Conservation (phyloP, 257 asterid genomes). For the Anisodus acutangulus region DNA sequence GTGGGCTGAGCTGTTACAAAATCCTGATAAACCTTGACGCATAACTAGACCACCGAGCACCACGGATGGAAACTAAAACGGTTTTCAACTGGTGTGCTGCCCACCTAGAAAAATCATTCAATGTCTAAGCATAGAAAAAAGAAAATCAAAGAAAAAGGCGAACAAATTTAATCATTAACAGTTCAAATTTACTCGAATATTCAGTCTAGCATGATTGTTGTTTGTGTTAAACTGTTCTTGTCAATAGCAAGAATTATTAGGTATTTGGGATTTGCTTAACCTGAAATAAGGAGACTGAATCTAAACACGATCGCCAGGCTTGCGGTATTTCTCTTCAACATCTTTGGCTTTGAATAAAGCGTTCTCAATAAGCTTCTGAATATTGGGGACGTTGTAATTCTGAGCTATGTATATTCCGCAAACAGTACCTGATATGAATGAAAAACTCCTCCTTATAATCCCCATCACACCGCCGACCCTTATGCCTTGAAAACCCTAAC, state of each 20-base stretch:
- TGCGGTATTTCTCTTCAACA: constrained; percentile 61
- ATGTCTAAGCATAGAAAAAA: no score
- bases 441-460: constrained; percentile 34
- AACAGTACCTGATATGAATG: constrained; percentile 44
- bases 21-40: not conserved
- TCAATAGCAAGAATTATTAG: not conserved
- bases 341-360: constrained; percentile 54
- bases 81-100: not conserved
- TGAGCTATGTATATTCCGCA: constrained; percentile 62
- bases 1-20: not conserved
- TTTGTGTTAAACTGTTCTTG: not conserved
- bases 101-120: no score
- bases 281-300: constrained; percentile 15
- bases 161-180: not conserved
- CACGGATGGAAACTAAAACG: not conserved
- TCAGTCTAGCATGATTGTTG: not conserved
- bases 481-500: no score
- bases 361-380: constrained; percentile 42
- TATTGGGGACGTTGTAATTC: constrained; percentile 60
- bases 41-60: not conserved
- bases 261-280: not conserved
- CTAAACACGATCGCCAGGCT: constrained; percentile 51
- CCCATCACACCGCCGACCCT: constrained; percentile 36
- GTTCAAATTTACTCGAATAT: not conserved
- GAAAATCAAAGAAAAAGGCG: not conserved